Conservation (phyloP, 2,329 filamentous ascomycete genomes). For the Trichoderma oligosporum region DNA sequence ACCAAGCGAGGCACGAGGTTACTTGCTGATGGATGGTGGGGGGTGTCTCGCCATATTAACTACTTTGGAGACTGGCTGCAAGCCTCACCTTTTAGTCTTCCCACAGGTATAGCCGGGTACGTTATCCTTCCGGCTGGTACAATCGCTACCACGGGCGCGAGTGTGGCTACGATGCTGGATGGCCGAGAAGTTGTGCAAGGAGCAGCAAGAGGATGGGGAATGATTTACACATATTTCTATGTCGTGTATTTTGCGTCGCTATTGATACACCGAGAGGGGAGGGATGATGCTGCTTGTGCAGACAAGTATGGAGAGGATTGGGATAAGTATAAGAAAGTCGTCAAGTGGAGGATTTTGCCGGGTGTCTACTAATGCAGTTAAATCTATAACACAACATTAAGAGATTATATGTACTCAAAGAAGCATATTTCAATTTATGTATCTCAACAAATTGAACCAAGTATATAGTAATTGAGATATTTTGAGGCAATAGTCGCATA, state of each 20-base stretch:
- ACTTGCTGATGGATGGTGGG: slow-evolving; percentile 87
- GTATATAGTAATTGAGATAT: too few relatives aligned
- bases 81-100: slow-evolving; percentile 79
- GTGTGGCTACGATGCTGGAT: slow-evolving; percentile 52
- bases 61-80: slow-evolving; percentile 92
- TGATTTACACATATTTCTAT: slow-evolving; percentile 88
- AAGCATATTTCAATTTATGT: too few relatives aligned
- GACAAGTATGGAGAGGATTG: slow-evolving; percentile 87
- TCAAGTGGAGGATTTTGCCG: slow-evolving; percentile 75
- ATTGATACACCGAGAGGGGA: slow-evolving; percentile 74
- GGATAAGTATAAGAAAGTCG: slow-evolving; percentile 75
- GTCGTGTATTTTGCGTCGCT: slow-evolving; percentile 81
- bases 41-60: slow-evolving; percentile 83
- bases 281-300: slow-evolving; percentile 82
- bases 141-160: slow-evolving; percentile 33
- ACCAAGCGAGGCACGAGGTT: slow-evolving; percentile 76
- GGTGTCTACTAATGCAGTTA: slow-evolving; percentile 60
- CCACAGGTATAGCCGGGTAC: slow-evolving; percentile 79
- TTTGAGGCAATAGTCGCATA: too few relatives aligned
- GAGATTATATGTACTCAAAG: too few relatives aligned
- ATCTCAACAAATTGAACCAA: too few relatives aligned
- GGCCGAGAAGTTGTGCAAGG: slow-evolving; percentile 62
- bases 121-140: slow-evolving; percentile 56
- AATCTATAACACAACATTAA: too few relatives aligned
- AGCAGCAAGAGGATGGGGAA: slow-evolving; percentile 74